Conservation (phyloP, 352 stramenopile genomes). For the Pelagophyceae sp. region DNA sequence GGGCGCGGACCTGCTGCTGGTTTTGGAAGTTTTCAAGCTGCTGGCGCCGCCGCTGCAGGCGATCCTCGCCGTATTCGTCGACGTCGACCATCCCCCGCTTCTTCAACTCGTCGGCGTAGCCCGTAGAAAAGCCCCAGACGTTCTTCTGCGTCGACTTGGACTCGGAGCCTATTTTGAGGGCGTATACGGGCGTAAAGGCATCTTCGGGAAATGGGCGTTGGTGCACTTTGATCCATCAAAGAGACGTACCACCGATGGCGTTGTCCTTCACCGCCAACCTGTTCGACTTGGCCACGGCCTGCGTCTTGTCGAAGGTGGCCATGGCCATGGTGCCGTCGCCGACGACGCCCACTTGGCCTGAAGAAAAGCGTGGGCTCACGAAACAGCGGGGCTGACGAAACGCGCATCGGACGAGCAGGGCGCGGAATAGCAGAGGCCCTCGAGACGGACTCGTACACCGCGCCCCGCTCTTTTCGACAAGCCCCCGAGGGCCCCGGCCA, state of each 20-base stretch:
- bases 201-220: too few species aligned
- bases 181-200: too few species aligned
- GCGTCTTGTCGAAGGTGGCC: constrained; percentile 31
- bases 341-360: constrained; percentile 31
- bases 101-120: constrained; percentile 37
- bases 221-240: too few species aligned
- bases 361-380: too few species aligned
- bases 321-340: constrained; percentile 34
- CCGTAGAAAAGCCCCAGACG: constrained; percentile 31
- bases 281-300: constrained; percentile 3
- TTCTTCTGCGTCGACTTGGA: constrained; percentile 34
- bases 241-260: constrained; percentile 26
- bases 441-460: too few species aligned
- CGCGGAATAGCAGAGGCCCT: too few species aligned
- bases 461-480: too few species aligned
- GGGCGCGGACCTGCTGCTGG: constrained; percentile 32
- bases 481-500: too few species aligned
- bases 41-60: constrained; percentile 27
- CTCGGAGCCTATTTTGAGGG: too few species aligned
- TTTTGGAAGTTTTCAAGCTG: constrained; percentile 38
- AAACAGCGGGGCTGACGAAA: too few species aligned
- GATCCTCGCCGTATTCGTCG: constrained; percentile 34
- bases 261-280: constrained; percentile 22
- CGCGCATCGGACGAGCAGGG: too few species aligned
- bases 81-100: constrained; percentile 33